phyloP scores from a whole-genome alignment of 2,329 filamentous ascomycete genomes.

The Pseudogymnoascus sp. region DNA sequence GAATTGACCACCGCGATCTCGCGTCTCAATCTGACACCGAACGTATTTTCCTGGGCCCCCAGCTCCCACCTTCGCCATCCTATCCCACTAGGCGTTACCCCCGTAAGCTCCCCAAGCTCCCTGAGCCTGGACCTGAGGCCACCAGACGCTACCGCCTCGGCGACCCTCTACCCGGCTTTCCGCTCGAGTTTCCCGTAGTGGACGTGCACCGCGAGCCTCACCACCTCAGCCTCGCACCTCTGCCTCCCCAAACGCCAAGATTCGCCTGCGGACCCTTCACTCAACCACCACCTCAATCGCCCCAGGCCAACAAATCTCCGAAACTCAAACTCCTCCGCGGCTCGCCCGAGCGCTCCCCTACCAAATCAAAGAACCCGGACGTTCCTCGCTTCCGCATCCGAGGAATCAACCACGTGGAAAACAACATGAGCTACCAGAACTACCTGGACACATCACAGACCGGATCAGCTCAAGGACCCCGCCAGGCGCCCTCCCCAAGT shows the following conservation, averaged over 20 bases:
- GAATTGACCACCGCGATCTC: too few species aligned
- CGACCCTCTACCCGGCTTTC: not conserved
- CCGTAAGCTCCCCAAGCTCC: not conserved
- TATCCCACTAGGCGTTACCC: too few species aligned
- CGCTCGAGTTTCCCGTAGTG: not conserved
- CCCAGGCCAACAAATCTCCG: not conserved
- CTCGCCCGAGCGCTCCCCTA: not conserved
- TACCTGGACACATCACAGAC: conserved; percentile 22
- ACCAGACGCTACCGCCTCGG: not conserved
- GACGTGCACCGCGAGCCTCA: not conserved
- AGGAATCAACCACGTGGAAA: not conserved
- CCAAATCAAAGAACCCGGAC: not conserved
- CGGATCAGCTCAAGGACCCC: conserved; percentile 15
- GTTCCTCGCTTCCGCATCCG: not conserved
- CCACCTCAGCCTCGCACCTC: not conserved
- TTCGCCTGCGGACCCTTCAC: not conserved
- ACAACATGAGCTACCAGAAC: conserved; percentile 21
- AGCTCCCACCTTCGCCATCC: not conserved
- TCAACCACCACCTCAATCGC: not conserved
- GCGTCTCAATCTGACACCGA: too few species aligned
- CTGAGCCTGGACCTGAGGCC: not conserved
- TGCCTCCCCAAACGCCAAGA: conserved; percentile 2
- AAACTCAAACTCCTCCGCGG: conserved; percentile 1
- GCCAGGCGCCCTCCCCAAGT: conserved; percentile 28
- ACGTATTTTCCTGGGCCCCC: not conserved